Percentiles rank a stretch among this genome's conserved stretches.
Conservation (phyloP, 148 eudicot species). For the Fagopyrum homotropicum region DNA sequence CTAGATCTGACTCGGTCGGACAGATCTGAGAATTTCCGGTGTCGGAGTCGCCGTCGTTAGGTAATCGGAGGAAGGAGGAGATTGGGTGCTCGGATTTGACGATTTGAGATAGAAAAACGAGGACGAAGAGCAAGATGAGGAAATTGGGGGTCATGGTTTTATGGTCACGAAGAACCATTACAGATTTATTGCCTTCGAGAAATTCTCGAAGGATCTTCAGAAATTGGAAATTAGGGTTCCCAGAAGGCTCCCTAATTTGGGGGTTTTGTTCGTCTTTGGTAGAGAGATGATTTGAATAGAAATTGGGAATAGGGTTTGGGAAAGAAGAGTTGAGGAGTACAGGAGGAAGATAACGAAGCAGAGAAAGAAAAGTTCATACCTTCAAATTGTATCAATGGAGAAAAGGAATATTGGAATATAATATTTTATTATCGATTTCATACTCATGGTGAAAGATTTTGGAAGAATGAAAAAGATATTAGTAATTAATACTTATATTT, state of each 20-base stretch:
- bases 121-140: slow-evolving; percentile 22
- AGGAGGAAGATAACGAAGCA: no score
- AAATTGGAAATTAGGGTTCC: neutral
- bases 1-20: slow-evolving; percentile 12
- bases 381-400: no score
- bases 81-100: slow-evolving; percentile 20
- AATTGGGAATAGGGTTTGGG: no score
- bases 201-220: neutral
- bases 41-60: slow-evolving; percentile 20
- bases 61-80: slow-evolving; percentile 27
- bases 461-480: no score
- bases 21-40: slow-evolving; percentile 17
- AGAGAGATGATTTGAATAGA: no score
- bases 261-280: neutral
- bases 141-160: neutral
- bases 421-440: no score
- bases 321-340: no score
- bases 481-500: no score
- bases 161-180: neutral
- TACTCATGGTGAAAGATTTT: no score
- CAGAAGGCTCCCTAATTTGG: neutral
- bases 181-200: neutral
- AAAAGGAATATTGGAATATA: no score
- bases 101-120: slow-evolving; percentile 17
- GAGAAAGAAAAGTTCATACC: no score